Percentiles rank a stretch among this genome's conserved stretches.
phyloP scores from a whole-genome alignment of 1,284 basidiomycete species.

The Rhodotorula sp. region DNA sequence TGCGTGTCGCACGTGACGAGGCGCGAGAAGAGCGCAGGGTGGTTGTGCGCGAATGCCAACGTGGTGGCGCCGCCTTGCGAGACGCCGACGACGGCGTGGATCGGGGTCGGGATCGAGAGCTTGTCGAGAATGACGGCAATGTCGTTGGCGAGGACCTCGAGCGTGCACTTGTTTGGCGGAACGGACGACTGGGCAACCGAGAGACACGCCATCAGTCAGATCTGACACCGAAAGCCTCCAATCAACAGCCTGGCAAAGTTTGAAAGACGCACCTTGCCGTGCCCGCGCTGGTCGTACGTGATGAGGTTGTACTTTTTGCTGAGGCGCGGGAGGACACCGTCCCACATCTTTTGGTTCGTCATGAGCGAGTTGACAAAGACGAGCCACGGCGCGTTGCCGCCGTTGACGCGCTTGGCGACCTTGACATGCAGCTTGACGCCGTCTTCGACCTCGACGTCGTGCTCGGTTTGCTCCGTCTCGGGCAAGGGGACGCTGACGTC shows the following conservation, averaged over 20 bases:
- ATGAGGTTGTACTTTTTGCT: slow-evolving; percentile 50
- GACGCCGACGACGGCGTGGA: slow-evolving; percentile 51
- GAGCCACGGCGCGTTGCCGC: slow-evolving; percentile 46
- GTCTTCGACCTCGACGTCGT: slow-evolving; percentile 40
- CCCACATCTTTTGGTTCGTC: slow-evolving; percentile 53
- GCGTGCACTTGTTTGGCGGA: slow-evolving; percentile 47
- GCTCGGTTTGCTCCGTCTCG: slow-evolving; percentile 35
- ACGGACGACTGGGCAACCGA: slow-evolving; percentile 42
- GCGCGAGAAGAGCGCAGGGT: slow-evolving; percentile 45
- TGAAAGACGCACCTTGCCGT: slow-evolving; percentile 45
- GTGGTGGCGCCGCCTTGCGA: slow-evolving; percentile 54
- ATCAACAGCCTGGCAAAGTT: background rate
- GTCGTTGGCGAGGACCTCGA: slow-evolving; percentile 50
- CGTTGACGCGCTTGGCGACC: slow-evolving; percentile 31
- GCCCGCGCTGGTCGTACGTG: slow-evolving; percentile 52
- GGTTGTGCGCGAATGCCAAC: slow-evolving; percentile 49
- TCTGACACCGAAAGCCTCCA: too few species aligned
- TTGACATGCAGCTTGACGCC: slow-evolving; percentile 39
- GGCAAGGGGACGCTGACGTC: slow-evolving; percentile 45
- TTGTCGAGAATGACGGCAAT: slow-evolving; percentile 48
- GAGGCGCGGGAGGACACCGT: slow-evolving; percentile 47
- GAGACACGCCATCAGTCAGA: background rate
- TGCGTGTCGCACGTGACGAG: slow-evolving; percentile 53
- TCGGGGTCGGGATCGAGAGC: slow-evolving; percentile 46
- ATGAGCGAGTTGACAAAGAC: slow-evolving; percentile 53